Evolutionary conservation across 306 rosid species (phyloP).

Genomic region (Gastrolobium villosum): DNA sequence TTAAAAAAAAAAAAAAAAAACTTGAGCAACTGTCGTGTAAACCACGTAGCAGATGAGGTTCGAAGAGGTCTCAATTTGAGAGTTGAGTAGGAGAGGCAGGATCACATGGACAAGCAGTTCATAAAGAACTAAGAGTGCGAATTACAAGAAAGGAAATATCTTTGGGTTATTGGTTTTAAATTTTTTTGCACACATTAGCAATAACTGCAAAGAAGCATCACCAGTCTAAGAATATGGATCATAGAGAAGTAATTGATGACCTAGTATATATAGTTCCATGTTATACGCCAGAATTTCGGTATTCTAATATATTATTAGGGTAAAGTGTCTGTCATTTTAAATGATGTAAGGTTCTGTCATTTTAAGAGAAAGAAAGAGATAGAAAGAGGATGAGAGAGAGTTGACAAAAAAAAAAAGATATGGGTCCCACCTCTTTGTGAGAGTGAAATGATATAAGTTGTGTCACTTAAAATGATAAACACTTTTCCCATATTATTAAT

Average conservation of each 20-base stretch:
- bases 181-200: neutral
- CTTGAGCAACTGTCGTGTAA: conserved; percentile 9
- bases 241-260: no score
- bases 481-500: no score
- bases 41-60: conserved; percentile 8
- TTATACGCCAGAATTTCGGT: neutral
- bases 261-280: neutral
- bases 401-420: no score
- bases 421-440: no score
- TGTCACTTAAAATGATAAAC: no score
- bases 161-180: conserved; percentile 32
- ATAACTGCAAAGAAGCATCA: neutral
- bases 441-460: no score
- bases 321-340: no score
- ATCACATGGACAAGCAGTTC: conserved; percentile 68
- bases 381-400: no score
- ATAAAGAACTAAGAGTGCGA: conserved; percentile 76
- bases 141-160: conserved; percentile 48
- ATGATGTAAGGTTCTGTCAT: no score
- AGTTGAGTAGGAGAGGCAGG: conserved; percentile 40
- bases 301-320: neutral
- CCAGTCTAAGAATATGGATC: neutral
- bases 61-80: conserved; percentile 19
- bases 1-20: neutral
- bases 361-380: no score